A percentile compares a stretch with the other conserved stretches of the same genome.
phyloP scores from a whole-genome alignment of 805 yeast species.

The Kluyveromyces siamensis region DNA sequence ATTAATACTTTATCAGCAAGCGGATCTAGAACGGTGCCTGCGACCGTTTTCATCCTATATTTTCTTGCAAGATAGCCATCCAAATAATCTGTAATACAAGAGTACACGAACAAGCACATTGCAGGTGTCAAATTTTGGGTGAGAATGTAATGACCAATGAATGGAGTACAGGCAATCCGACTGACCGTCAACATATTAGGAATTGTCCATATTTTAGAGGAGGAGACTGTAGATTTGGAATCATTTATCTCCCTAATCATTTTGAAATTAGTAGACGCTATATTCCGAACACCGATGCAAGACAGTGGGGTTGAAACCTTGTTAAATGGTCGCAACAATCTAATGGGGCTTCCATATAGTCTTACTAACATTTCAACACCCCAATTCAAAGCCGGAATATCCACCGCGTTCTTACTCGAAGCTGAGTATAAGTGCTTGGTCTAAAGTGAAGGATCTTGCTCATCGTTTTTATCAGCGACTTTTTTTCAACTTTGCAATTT shows the following conservation, averaged over 20 bases:
- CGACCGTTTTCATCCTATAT: conserved; percentile 64
- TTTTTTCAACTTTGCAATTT: neutral
- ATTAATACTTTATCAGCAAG: conserved; percentile 88
- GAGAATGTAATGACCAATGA: conserved; percentile 71
- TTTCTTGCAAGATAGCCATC: conserved; percentile 89
- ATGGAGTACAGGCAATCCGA: conserved; percentile 74
- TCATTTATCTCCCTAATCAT: neutral
- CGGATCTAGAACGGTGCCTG: conserved; percentile 91
- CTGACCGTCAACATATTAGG: conserved; percentile 83
- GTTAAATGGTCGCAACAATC: neutral
- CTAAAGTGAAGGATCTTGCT: neutral
- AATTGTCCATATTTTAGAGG: conserved; percentile 36
- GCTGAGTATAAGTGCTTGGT: no score
- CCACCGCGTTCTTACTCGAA: neutral
- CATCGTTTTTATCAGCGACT: neutral
- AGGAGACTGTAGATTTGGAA: neutral
- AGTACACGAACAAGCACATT: conserved; percentile 64
- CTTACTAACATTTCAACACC: neutral
- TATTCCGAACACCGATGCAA: neutral
- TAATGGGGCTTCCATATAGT: neutral
- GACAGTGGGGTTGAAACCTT: neutral
- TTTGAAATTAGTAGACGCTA: neutral
- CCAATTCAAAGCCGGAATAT: neutral
- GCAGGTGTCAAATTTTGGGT: conserved; percentile 58
- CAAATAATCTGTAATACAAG: conserved; percentile 82